These are phyloP conservation scores for Pythium pectinolyticum DNA, from an alignment of 352 stramenopile genomes.

Conservation along the genomic window DNA sequence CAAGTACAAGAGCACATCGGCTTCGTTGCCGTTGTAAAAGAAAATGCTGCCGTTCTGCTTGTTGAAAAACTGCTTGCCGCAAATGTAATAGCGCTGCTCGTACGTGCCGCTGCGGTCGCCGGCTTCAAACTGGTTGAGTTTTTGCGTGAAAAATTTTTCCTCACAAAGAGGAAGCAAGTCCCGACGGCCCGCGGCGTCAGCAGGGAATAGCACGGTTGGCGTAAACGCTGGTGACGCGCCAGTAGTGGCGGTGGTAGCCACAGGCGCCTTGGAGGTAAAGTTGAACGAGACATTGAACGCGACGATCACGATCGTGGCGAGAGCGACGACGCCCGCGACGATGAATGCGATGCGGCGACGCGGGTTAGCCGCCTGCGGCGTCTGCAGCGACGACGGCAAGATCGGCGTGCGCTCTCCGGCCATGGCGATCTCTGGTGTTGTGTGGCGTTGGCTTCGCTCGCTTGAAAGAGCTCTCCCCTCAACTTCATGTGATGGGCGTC, in stretches of 20 bases:
- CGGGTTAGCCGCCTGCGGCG: background rate
- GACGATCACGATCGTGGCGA: slow-evolving; percentile 18
- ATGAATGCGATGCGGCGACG: slow-evolving; percentile 12
- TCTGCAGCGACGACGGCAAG: slow-evolving; percentile 4
- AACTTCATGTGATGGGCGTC: slow-evolving; percentile 9
- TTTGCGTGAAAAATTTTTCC: slow-evolving; percentile 43
- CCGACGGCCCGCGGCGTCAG: slow-evolving; percentile 19
- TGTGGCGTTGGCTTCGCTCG: slow-evolving; percentile 2
- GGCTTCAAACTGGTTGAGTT: slow-evolving; percentile 49
- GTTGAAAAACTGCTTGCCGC: slow-evolving; percentile 49
- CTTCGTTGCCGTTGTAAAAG: slow-evolving; percentile 77
- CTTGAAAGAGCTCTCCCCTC: too few species aligned
- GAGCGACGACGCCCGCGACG: slow-evolving; percentile 10
- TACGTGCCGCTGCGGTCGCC: slow-evolving; percentile 31
- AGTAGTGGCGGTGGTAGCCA: background rate
- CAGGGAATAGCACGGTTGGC: slow-evolving; percentile 25
- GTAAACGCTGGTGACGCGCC: slow-evolving; percentile 9
- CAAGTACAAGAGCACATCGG: slow-evolving; percentile 56
- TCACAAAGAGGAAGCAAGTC: slow-evolving; percentile 45
- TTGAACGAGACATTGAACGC: slow-evolving; percentile 17
- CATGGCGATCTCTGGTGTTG: slow-evolving; percentile 2
- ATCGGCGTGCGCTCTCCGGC: slow-evolving; percentile 21
- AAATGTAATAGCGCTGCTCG: slow-evolving; percentile 69
- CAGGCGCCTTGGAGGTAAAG: background rate
- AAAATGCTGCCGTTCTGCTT: slow-evolving; percentile 45